A percentile compares a stretch with the other conserved stretches of the same genome.
Conservation (phyloP, 805 yeast genomes). For the Candida germanica region DNA sequence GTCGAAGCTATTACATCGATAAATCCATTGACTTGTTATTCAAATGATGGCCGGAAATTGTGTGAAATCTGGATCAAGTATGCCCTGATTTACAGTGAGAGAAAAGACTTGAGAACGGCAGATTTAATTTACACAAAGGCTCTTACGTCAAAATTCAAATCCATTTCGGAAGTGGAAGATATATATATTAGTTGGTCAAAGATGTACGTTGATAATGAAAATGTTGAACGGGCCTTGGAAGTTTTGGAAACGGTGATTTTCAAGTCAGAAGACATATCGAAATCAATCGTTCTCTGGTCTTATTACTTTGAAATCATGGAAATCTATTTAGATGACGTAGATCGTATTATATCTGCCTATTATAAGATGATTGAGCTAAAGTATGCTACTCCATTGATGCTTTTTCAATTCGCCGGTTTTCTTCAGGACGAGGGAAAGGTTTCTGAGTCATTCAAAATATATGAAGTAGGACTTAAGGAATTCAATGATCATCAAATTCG, state of each 20-base stretch:
- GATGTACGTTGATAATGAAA: conserved; percentile 49
- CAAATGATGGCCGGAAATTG: conserved; percentile 32
- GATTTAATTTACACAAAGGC: conserved; percentile 62
- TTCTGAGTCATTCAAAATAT: conserved; percentile 55
- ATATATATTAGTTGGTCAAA: conserved; percentile 79
- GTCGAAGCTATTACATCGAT: conserved; percentile 64
- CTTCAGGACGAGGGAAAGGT: conserved; percentile 45
- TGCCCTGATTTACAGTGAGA: conserved; percentile 58
- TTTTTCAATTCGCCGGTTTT: conserved; percentile 65
- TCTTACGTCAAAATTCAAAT: conserved; percentile 63
- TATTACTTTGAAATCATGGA: conserved; percentile 70
- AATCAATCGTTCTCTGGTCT: conserved; percentile 66
- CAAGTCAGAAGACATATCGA: conserved; percentile 37
- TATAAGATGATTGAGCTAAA: conserved; percentile 40
- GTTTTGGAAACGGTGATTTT: conserved; percentile 33
- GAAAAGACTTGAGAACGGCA: conserved; percentile 56
- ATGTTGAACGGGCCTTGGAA: conserved; percentile 40
- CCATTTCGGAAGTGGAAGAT: conserved; percentile 60
- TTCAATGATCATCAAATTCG: conserved; percentile 55
- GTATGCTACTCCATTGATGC: conserved; percentile 64
- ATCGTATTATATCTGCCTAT: conserved; percentile 24
- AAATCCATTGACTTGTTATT: conserved; percentile 50
- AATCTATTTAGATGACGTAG: conserved; percentile 35
- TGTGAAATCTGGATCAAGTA: conserved; percentile 69
- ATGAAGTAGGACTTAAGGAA: conserved; percentile 62